Conservation (phyloP, 176 grass and related monocot genomes). For the Aegilops bicornis region DNA sequence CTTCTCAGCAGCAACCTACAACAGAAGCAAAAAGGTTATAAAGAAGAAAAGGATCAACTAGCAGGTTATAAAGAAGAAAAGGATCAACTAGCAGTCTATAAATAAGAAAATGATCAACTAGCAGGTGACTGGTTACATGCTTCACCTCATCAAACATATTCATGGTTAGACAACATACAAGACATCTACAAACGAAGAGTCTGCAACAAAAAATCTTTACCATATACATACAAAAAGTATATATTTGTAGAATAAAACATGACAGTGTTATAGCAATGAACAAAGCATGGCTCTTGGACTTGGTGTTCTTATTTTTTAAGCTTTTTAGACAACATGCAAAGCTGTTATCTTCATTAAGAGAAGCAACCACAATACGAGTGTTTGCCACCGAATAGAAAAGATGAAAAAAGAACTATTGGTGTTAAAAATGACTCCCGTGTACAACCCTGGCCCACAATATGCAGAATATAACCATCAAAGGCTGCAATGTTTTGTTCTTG, state of each 20-base stretch:
- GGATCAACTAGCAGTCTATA: neutral
- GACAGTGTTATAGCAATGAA: neutral
- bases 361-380: neutral
- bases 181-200: neutral
- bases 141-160: constrained; percentile 18
- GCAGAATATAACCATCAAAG: constrained; percentile 19
- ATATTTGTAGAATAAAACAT: neutral
- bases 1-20: constrained; percentile 92
- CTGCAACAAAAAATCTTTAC: neutral
- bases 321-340: neutral
- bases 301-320: neutral
- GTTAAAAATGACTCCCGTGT: neutral
- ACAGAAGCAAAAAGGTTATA: constrained; percentile 37
- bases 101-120: neutral
- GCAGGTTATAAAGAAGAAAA: constrained; percentile 12
- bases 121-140: constrained; percentile 1
- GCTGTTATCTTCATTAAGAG: neutral
- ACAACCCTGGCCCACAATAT: neutral
- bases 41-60: neutral
- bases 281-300: neutral
- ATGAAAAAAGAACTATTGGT: neutral
- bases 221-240: neutral
- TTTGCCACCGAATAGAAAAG: neutral
- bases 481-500: neutral
- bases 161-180: constrained; percentile 21